A percentile compares a stretch with the other conserved stretches of the same genome.
Conservation (phyloP, 805 yeast genomes). For the Barnettozyma wickerhamii region DNA sequence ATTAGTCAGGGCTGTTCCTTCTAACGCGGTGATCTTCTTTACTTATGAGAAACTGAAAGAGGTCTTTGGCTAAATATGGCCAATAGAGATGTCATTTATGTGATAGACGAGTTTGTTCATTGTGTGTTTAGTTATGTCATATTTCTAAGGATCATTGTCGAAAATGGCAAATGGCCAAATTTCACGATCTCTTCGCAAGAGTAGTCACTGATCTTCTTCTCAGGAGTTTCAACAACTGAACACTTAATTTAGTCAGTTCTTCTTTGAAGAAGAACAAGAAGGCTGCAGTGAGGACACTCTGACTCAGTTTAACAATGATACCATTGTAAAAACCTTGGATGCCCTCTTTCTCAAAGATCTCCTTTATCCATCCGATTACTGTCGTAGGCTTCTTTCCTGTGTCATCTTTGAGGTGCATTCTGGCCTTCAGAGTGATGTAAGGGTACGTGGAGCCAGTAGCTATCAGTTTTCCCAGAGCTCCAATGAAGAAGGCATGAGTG, state of each 20-base stretch:
- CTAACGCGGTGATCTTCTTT: slow-evolving; percentile 83
- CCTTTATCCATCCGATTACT: slow-evolving; percentile 47
- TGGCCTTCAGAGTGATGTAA: slow-evolving; percentile 80
- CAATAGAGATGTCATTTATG: background rate
- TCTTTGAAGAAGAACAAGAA: slow-evolving; percentile 89
- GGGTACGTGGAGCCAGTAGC: slow-evolving; percentile 93
- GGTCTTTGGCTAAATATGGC: slow-evolving; percentile 21
- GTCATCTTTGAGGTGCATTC: slow-evolving; percentile 69
- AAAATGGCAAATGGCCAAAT: too few species aligned
- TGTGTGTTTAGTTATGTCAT: background rate
- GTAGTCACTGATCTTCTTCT: slow-evolving; percentile 10
- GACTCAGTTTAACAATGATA: slow-evolving; percentile 70
- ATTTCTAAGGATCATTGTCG: too few species aligned
- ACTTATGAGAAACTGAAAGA: slow-evolving; percentile 63
- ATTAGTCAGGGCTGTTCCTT: slow-evolving; percentile 76
- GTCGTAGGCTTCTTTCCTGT: slow-evolving; percentile 27
- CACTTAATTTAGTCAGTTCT: slow-evolving; percentile 61
- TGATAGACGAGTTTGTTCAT: background rate
- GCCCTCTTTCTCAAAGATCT: slow-evolving; percentile 69
- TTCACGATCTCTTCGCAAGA: background rate
- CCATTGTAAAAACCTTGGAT: slow-evolving; percentile 78
- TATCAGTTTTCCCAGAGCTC: slow-evolving; percentile 83
- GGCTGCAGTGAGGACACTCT: slow-evolving; percentile 84
- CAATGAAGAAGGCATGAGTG: slow-evolving; percentile 75
- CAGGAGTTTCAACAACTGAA: slow-evolving; percentile 45